Evolutionary conservation across 768 basidiomycete genomes (phyloP).

Genomic region (Tubosaeta sp.): DNA sequence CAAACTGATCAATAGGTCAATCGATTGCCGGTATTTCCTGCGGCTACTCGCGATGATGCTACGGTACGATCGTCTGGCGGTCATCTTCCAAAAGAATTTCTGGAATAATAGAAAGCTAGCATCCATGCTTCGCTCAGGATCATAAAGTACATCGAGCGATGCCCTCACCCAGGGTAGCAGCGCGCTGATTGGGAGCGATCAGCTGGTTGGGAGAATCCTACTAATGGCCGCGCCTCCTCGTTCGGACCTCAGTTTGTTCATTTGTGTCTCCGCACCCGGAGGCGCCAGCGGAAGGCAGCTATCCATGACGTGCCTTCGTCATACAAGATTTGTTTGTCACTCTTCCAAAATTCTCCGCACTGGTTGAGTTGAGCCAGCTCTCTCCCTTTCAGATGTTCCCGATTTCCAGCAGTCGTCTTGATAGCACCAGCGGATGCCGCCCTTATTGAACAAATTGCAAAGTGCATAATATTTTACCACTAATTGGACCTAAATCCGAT

Average conservation of each 20-base stretch:
- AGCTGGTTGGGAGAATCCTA: constrained; percentile 9
- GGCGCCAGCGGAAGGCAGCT: background rate
- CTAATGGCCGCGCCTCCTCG: constrained; percentile 2
- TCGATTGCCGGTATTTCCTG: constrained; percentile 2
- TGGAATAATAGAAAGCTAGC: background rate
- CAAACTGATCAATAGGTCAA: background rate
- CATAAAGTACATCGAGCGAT: background rate
- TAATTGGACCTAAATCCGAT: constrained; percentile 7
- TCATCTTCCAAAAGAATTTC: constrained; percentile 1
- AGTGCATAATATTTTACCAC: background rate
- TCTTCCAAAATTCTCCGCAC: background rate
- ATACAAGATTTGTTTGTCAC: background rate
- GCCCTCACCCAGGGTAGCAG: background rate
- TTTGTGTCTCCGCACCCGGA: background rate
- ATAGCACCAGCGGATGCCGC: constrained; percentile 1
- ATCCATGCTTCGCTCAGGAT: constrained; percentile 1
- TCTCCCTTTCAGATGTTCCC: background rate
- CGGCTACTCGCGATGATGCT: background rate
- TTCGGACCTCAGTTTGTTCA: constrained; percentile 1
- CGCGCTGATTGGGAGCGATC: constrained; percentile 9
- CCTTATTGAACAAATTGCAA: constrained; percentile 3
- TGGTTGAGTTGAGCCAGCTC: background rate
- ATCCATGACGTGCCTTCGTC: background rate
- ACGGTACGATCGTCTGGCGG: background rate
- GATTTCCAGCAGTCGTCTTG: background rate